A percentile compares a stretch with the other conserved stretches of the same genome.
Conservation (phyloP, 345 rosid genomes). For the Adansonia digitata region DNA sequence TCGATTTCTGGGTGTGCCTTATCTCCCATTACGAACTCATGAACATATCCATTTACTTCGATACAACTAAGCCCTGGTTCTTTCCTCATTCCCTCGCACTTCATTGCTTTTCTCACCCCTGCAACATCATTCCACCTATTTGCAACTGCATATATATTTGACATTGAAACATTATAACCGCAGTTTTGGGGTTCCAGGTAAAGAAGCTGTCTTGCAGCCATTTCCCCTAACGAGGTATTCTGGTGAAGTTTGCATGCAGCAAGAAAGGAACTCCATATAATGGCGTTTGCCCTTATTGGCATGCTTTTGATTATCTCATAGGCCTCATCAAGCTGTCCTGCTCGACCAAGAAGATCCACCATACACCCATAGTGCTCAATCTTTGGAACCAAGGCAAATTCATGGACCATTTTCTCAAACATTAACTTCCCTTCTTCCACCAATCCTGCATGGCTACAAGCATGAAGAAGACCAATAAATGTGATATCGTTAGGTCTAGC, state of each 20-base stretch:
- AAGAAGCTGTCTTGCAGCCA: constrained; percentile 30
- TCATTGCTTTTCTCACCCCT: constrained; percentile 29
- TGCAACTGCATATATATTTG: constrained; percentile 38
- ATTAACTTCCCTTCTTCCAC: constrained; percentile 37
- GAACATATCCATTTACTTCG: constrained; percentile 27
- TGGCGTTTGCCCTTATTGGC: constrained; percentile 38
- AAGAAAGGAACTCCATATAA: constrained; percentile 43
- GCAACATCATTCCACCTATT: constrained; percentile 43
- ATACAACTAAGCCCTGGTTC: constrained; percentile 43
- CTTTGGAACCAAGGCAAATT: constrained; percentile 30
- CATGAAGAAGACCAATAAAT: constrained; percentile 39
- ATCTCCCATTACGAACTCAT: constrained; percentile 30
- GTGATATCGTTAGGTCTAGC: constrained; percentile 37
- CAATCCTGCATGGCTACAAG: constrained; percentile 54
- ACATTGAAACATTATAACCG: constrained; percentile 31
- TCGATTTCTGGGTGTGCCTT: constrained; percentile 17
- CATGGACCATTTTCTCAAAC: constrained; percentile 32
- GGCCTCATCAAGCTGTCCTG: constrained; percentile 47
- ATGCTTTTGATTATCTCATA: constrained; percentile 30
- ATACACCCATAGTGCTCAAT: constrained; percentile 57
- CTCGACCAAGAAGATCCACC: constrained; percentile 57
- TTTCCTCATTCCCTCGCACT: constrained; percentile 24
- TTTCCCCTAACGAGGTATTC: constrained; percentile 24
- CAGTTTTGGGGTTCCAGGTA: constrained; percentile 26
- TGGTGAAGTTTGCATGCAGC: constrained; percentile 40